These are phyloP conservation scores for Juglanconis oblonga DNA, from an alignment of 2,329 filamentous ascomycete species.

Conservation along the genomic window DNA sequence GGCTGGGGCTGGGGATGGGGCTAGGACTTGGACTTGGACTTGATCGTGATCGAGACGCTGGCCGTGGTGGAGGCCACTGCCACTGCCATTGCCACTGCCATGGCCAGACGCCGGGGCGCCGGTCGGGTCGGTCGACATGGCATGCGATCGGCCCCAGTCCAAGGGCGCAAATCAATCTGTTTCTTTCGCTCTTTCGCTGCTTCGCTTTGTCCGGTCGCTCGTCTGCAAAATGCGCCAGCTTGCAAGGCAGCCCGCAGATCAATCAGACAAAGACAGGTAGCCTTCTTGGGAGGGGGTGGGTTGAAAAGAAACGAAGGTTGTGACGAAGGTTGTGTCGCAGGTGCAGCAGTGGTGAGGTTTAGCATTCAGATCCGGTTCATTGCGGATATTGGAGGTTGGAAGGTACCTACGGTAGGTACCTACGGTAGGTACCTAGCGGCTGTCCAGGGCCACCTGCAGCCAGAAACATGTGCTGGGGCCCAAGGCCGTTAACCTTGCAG, in stretches of 20 bases:
- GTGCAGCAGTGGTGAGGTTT: not conserved
- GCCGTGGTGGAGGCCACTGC: conserved; percentile 22
- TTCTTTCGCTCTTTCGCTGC: not conserved
- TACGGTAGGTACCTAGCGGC: no score
- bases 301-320: not conserved
- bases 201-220: not conserved
- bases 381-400: not conserved
- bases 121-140: conserved; percentile 57
- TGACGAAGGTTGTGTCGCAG: not conserved
- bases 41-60: conserved; percentile 8
- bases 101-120: conserved; percentile 43
- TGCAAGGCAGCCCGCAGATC: not conserved
- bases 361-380: not conserved
- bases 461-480: no score
- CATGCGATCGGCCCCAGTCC: conserved; percentile 31
- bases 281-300: no score
- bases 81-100: conserved; percentile 26
- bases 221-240: not conserved
- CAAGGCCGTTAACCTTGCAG: no score
- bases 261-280: not conserved
- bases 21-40: conserved; percentile 19
- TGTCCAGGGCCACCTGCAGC: no score
- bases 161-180: conserved; percentile 3
- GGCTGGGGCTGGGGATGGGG: conserved; percentile 29
- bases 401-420: no score